A percentile compares a stretch with the other conserved stretches of the same genome.
These are phyloP conservation scores for Didymella glomerata DNA, from an alignment of 2,329 filamentous ascomycete genomes.

Conservation along the genomic window DNA sequence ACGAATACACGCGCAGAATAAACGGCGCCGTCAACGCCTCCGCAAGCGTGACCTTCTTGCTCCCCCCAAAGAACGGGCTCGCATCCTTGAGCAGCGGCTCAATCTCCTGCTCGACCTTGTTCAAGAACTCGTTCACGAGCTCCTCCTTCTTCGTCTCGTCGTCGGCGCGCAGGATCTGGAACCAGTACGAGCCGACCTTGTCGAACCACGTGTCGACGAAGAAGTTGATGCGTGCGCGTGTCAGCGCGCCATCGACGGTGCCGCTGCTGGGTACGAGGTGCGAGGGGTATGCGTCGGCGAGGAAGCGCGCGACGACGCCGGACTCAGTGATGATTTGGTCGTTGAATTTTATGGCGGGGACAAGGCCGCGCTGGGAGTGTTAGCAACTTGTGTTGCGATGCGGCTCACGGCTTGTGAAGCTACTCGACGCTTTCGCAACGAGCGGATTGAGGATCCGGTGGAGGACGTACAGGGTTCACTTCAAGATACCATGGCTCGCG, in stretches of 20 bases:
- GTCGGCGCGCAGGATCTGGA: conserved; percentile 58
- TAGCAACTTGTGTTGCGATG: conserved; percentile 1
- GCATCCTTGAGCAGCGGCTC: conserved; percentile 70
- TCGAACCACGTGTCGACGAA: conserved; percentile 75
- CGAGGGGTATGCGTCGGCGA: conserved; percentile 73
- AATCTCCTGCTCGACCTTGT: conserved; percentile 71
- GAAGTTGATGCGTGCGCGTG: conserved; percentile 72
- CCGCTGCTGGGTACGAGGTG: conserved; percentile 68
- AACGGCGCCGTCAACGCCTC: conserved; percentile 76
- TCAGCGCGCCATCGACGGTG: conserved; percentile 64
- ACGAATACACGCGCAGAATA: conserved; percentile 66
- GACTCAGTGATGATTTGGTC: conserved; percentile 76
- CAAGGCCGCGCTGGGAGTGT: conserved; percentile 68
- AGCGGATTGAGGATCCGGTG: no score
- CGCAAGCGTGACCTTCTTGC: conserved; percentile 69
- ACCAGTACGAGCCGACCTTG: conserved; percentile 64
- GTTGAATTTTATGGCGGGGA: conserved; percentile 72
- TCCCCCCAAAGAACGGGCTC: conserved; percentile 57
- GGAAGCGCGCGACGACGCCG: conserved; percentile 74
- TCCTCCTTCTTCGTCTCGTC: conserved; percentile 59
- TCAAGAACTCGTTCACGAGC: conserved; percentile 61
- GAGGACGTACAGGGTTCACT: conserved; percentile 69
- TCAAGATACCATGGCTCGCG: conserved; percentile 77
- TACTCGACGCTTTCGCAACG: neutral
- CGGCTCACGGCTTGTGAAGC: neutral